Base-by-base conservation (phyloP, 495 filamentous ascomycete species). In the Bathelium albidoporum region DNA sequence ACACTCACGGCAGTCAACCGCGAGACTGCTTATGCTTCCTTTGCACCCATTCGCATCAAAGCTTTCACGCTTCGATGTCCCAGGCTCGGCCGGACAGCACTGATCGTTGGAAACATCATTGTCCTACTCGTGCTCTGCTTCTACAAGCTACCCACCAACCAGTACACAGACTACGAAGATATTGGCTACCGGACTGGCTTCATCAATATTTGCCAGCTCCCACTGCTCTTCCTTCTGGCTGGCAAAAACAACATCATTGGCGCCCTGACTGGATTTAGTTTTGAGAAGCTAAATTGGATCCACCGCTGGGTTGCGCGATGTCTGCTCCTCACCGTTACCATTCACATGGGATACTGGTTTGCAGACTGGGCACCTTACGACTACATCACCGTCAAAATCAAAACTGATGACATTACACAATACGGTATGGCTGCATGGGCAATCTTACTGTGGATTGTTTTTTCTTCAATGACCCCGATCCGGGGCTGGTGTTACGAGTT, bases 121-220 rank as follows among this genome's bases (percentile, higher is more conserved):
- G 70, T 85, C 60, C 77, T 88, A 62, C 73, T 84, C 62, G 79
- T 81, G 36, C 80, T 89, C 66, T 80, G 85, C 73, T 72, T 79
- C 24, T 74, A 78, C 32, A 73, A 74, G 58, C 64, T 75, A 75
- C 60, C 76, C 66, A 34, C 66, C 31, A 73, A 62, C 2, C 71
- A 80, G 60, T 67, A 73, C 34, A 78, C 76, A 74, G 65, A 73
- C 43, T 89, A 82, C 79, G 89, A 95, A 71, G 77, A 83, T 59
- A 82, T 94, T 61, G 90, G 83, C 9, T 91, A 86, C 70, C 85
- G 90, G 44, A 84, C 84, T 49, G 90, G 85, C 7, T 92, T 85
- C 78, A 79, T 95, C 39, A 82, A 89, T 20, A 79, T 90, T 62
- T 84, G 83, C n/a, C 67, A 69, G 39, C 43, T 68, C 2, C 68